phyloP scores from a whole-genome alignment of 768 basidiomycete species.

The Mycena sanguinolenta region DNA sequence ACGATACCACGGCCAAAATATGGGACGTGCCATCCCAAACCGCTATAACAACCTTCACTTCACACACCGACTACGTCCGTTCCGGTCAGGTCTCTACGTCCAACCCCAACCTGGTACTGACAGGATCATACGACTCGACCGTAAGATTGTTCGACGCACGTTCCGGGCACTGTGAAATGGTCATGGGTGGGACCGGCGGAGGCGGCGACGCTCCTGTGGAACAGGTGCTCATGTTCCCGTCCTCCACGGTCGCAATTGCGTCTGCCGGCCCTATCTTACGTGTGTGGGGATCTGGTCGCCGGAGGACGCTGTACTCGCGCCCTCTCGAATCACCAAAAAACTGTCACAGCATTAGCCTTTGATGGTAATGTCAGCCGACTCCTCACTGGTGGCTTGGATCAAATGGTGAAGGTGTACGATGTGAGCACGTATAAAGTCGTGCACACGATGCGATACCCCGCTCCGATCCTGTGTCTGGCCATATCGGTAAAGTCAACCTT shows the following conservation, averaged over 20 bases:
- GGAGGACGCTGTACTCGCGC: slow-evolving; percentile 92
- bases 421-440: slow-evolving; percentile 93
- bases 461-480: slow-evolving; percentile 90
- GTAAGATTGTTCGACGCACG: slow-evolving; percentile 90
- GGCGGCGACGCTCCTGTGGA: slow-evolving; percentile 79
- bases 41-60: slow-evolving; percentile 80
- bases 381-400: slow-evolving; percentile 92
- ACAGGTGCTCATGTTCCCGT: slow-evolving; percentile 92
- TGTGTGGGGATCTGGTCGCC: slow-evolving; percentile 94
- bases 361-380: slow-evolving; percentile 82
- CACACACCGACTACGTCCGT: slow-evolving; percentile 97
- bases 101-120: slow-evolving; percentile 87
- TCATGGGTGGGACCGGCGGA: slow-evolving; percentile 66
- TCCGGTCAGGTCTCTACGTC: slow-evolving; percentile 88
- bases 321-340: slow-evolving; percentile 98
- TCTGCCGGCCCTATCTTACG: slow-evolving; percentile 93
- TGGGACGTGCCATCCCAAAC: slow-evolving; percentile 97
- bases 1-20: slow-evolving; percentile 93
- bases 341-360: slow-evolving; percentile 90
- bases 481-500: slow-evolving; percentile 76
- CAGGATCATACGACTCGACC: slow-evolving; percentile 96
- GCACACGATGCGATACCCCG: slow-evolving; percentile 98
- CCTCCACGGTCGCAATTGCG: slow-evolving; percentile 87
- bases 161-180: slow-evolving; percentile 86
- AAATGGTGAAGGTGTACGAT: slow-evolving; percentile 99